Evolutionary conservation across 768 basidiomycete species (phyloP), one percentile per base, ranked within the genome.

Genomic region (Lactarius psammicola): DNA sequence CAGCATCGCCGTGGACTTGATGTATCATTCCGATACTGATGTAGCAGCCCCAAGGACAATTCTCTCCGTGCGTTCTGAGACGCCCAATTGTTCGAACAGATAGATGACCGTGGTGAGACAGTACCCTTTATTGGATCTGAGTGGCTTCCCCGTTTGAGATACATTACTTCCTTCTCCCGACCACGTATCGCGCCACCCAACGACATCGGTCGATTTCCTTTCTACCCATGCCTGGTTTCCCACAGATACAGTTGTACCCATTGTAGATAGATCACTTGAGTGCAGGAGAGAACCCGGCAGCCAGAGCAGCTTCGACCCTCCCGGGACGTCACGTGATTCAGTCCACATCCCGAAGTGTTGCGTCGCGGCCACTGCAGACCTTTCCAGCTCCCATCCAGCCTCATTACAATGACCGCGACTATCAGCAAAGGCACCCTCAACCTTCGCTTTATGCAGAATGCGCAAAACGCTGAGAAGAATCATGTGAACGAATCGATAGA

Each of bases 401-500:
- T 18, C 60, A 62, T 17, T 5, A 66, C 36, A 23, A 63, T 69
- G 68, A 11, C 62, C 9, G 57, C 66, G 9, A 23, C 62, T 30
- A 70, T 70, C 30, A 70, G 69, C 38, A 58, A 60, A 56, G 68
- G 63, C 20, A 70, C 69, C 0, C 69, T 70, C 26, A 65, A 63
- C 46, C 69, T 70, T 15, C 68, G 69, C 6, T 70, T 70, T 17
- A 70, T 70, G 69, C 63, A 70, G 55, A 70, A 65, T 65, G 58
- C 61, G 4, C 60, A 36, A 11, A 63, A 46, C 6, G 38, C 38
- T 3, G 53, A 69, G 38, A 4, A 53, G 3, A 46, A 53, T 34
- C 30, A 59, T 4, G 42, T 54, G 18, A 6, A 13, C 33, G 17
- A 58, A 8, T 40, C 57, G 10, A n/a, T 38, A 4, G 58, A 62